Evolutionary conservation across 1,284 basidiomycete genomes (phyloP), one percentile per base, ranked within the genome.

Genomic region (Marasmius oreades): DNA sequence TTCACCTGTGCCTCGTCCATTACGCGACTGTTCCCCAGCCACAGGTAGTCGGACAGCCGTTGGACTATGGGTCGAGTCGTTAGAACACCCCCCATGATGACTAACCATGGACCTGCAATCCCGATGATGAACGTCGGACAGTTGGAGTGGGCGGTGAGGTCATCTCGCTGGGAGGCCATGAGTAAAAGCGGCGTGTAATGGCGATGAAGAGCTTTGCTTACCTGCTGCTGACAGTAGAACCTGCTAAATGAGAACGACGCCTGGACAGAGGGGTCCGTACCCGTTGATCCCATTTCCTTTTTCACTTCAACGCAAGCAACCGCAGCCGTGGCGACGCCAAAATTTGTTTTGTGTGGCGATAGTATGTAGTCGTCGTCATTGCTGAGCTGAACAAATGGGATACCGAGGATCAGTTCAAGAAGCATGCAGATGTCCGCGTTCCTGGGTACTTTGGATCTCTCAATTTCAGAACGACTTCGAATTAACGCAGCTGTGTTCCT

Each of bases 111-210:
- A 3, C 57, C 56, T 3, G 59, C 54, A 4, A 60, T 18, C 26
- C 53, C 24, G n/a, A 60, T 26, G n/a, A 61, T n/a, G 20, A 61
- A 61, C 8, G 54, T 18, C 2, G 59, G 59, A 36, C 58, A 59
- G 31, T 22, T 50, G 1, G 28, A 57, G 12, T n/a, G n/a, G 18
- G 53, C 52, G 42, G 42, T 46, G n/a, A 59, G 28, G 24, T 0
- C 1, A 5, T 36, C 22, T n/a, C 42, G 55, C 46, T 59, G 31
- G 24, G 12, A 47, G 18, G 1, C n/a, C 51, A 23, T 6, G 31
- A 34, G 24, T 11, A 51, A n/a, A 53, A n/a, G n/a, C n/a, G 26
- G 8, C 22, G 16, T 20, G 1, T 1, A 22, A 26, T n/a, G 18
- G 31, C 6, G 46, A 31, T 11, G 28, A 20, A 28, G 6, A n/a